Base-by-base conservation (phyloP, 2,329 filamentous ascomycete species). In the Beauveria scarabaeidicola region DNA sequence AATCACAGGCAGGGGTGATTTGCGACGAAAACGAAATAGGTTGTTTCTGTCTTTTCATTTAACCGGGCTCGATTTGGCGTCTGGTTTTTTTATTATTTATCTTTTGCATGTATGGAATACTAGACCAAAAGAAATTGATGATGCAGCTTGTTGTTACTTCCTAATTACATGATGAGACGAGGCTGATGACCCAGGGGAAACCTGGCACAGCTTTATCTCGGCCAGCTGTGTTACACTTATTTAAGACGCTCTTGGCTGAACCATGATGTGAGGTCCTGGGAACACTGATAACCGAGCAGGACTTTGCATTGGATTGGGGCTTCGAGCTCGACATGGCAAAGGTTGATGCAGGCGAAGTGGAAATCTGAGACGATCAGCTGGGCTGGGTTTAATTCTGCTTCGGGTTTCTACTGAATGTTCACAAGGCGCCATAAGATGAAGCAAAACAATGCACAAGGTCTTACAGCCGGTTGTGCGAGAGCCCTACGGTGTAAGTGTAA, bases 21-120 rank as follows among this genome's bases (percentile, higher is more conserved):
- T 17, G 32, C 25, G 50, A 40, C 15, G 32, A 19, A 23, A 19
- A 52, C 19, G 19, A 38, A 52, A 27, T 32, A 23, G 11, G 13
- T 23, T 56, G 21, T 40, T 15, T 46, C n/a, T 55, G 32, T 58
- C 23, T 46, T 40, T 40, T 25, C 25, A 25, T 23, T 19, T 38
- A 25, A 19, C 52, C n/a, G 52, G 27, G 21, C 41, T 59, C 53
- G 17, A 48, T 53, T 41, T 48, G 57, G 57, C 57, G 57, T 59
- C 23, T 41, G 50, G 57, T 8, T 53, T 53, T 29, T 23, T 47
- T 48, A n/a, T 41, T 44, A 53, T 41, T 23, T n/a, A 13, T 58
- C 38, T 51, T 19, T 40, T 51, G 36, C 25, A 51, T 58, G 47
- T 19, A 57, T 38, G 54, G 15, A 51, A 17, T 40, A 38, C 21